Conservation (phyloP, 2,329 filamentous ascomycete species). For the Aspergillus uvarum region DNA sequence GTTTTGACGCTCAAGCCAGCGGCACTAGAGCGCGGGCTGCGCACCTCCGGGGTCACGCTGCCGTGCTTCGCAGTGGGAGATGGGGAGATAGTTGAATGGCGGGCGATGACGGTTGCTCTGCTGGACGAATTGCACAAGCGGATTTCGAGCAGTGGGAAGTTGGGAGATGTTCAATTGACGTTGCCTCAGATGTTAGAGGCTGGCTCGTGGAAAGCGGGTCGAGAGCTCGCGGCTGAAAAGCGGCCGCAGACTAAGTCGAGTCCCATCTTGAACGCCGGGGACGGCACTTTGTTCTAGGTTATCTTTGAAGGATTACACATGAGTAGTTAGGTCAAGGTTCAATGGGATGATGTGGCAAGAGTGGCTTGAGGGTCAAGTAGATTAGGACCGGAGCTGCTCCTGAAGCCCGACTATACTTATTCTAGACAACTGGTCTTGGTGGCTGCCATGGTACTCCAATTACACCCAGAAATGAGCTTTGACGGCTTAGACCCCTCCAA, state of each 20-base stretch:
- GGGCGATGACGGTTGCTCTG: conserved; percentile 62
- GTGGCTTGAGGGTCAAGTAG: too few species aligned
- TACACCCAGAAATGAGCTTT: too few species aligned
- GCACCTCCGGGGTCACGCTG: conserved; percentile 42
- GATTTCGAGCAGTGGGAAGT: conserved; percentile 45
- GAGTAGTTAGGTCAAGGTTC: background rate
- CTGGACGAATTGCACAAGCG: conserved; percentile 56
- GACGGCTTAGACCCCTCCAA: too few species aligned
- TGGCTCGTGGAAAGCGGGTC: conserved; percentile 53
- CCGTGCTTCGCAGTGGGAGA: conserved; percentile 58
- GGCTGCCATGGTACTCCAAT: too few species aligned
- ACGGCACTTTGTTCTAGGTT: conserved; percentile 41
- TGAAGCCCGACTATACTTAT: too few species aligned
- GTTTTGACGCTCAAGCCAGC: conserved; percentile 54
- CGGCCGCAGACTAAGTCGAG: conserved; percentile 36
- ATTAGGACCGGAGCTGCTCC: too few species aligned
- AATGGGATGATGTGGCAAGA: too few species aligned
- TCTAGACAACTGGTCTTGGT: too few species aligned
- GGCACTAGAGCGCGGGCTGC: conserved; percentile 45
- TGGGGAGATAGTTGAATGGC: conserved; percentile 65
- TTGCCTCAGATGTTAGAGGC: conserved; percentile 56
- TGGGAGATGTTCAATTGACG: conserved; percentile 40
- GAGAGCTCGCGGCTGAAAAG: conserved; percentile 37
- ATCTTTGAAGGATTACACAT: too few species aligned
- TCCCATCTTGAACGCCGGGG: conserved; percentile 41